phyloP scores from a whole-genome alignment of 805 yeast genomes.

The Cyberlindnera suaveolens region DNA sequence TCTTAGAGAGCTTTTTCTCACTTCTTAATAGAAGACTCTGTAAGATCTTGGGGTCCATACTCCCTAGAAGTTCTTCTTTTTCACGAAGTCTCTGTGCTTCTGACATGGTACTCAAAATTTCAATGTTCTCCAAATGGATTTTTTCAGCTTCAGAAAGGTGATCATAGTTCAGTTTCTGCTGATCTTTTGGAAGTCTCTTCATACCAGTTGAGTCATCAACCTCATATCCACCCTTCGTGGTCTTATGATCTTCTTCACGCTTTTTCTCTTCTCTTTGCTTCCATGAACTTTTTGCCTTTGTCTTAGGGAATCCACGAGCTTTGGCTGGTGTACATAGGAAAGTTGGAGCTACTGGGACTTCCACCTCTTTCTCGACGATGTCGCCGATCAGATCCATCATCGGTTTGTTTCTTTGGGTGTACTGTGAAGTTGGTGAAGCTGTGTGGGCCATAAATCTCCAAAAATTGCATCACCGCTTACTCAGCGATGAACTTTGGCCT shows the following conservation, averaged over 20 bases:
- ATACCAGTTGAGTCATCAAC: constrained; percentile 68
- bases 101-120: constrained; percentile 54
- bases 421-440: not conserved
- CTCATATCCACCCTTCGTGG: constrained; percentile 78
- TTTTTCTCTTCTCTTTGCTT: constrained; percentile 89
- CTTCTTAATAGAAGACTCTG: constrained; percentile 52
- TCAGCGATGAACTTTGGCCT: not conserved
- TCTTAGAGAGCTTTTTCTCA: constrained; percentile 35
- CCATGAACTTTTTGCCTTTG: constrained; percentile 75
- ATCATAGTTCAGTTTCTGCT: constrained; percentile 48
- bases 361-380: constrained; percentile 84
- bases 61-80: constrained; percentile 57
- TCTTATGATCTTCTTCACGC: constrained; percentile 75
- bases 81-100: constrained; percentile 59
- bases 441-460: not conserved
- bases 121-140: constrained; percentile 72
- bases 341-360: constrained; percentile 92
- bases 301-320: constrained; percentile 81
- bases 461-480: not conserved
- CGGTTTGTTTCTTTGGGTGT: not conserved
- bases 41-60: constrained; percentile 63
- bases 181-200: constrained; percentile 84
- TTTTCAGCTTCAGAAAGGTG: constrained; percentile 56
- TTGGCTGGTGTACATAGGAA: constrained; percentile 69
- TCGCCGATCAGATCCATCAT: constrained; percentile 82